Evolutionary conservation across 192 early-diverging fungal genomes (phyloP).

Genomic region (Hyaloraphidium curvatum): DNA sequence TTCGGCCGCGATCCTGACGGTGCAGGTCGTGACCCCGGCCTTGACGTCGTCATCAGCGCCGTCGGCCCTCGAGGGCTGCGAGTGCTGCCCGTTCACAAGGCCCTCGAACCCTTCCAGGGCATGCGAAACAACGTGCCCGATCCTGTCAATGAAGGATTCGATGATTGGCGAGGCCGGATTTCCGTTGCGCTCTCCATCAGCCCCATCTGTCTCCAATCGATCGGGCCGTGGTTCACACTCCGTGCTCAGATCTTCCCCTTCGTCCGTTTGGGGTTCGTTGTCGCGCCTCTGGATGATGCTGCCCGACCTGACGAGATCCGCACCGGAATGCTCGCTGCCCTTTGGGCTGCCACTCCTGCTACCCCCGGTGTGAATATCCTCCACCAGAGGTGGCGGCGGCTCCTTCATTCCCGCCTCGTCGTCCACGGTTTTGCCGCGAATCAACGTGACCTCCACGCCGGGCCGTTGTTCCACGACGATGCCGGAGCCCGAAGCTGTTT

Average conservation of each 20-base stretch:
- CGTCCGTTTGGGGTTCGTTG: too few species aligned
- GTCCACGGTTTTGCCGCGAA: conserved; percentile 31
- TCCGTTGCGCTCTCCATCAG: too few species aligned
- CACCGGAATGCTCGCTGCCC: neutral
- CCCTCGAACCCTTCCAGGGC: too few species aligned
- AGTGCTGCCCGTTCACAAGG: too few species aligned
- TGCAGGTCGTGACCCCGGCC: conserved; percentile 5
- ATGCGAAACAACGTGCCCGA: too few species aligned
- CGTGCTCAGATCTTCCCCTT: too few species aligned
- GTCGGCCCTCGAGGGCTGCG: neutral
- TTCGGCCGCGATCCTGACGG: conserved; percentile 59
- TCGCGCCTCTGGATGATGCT: too few species aligned
- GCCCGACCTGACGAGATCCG: neutral
- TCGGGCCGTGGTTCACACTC: too few species aligned
- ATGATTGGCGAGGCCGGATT: too few species aligned
- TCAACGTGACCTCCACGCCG: conserved; percentile 47
- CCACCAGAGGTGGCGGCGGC: neutral
- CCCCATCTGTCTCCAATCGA: too few species aligned
- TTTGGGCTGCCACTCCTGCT: conserved; percentile 2
- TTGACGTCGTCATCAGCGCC: neutral
- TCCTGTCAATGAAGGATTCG: too few species aligned
- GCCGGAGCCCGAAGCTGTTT: conserved; percentile 35
- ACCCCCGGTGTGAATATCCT: neutral
- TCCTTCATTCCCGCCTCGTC: conserved; percentile 19
- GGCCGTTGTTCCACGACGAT: conserved; percentile 79